A percentile compares a stretch with the other conserved stretches of the same genome.
phyloP scores from a whole-genome alignment of 2,329 filamentous ascomycete genomes.

The Fusarium tuaranense region DNA sequence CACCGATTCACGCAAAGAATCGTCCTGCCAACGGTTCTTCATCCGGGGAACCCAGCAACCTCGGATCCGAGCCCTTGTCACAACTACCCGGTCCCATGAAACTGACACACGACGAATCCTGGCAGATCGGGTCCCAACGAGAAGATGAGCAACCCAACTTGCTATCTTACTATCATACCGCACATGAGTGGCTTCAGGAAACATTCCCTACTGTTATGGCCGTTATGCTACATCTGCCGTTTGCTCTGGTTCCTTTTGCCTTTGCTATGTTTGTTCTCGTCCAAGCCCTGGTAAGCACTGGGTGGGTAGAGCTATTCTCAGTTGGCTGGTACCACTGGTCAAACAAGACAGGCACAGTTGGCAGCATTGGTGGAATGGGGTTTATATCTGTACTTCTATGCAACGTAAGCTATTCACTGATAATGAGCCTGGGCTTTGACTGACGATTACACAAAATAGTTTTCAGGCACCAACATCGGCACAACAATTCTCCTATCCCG shows the following conservation, averaged over 20 bases:
- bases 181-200: slow-evolving; percentile 71
- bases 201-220: slow-evolving; percentile 78
- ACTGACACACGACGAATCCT: background rate
- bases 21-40: background rate
- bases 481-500: slow-evolving; percentile 79
- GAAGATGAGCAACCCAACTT: slow-evolving; percentile 58
- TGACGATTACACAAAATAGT: slow-evolving; percentile 56
- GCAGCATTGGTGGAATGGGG: slow-evolving; percentile 78
- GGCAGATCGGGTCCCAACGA: fast-evolving
- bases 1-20: background rate
- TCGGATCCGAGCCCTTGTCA: background rate
- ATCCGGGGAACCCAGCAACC: background rate
- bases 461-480: slow-evolving; percentile 82
- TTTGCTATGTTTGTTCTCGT: slow-evolving; percentile 82
- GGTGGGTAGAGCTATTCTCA: slow-evolving; percentile 80
- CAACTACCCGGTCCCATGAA: slow-evolving; percentile 14
- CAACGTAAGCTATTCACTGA: slow-evolving; percentile 63
- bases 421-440: no score
- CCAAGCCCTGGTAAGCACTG: slow-evolving; percentile 77
- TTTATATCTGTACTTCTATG: slow-evolving; percentile 78
- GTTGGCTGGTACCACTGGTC: slow-evolving; percentile 82
- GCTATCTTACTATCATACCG: slow-evolving; percentile 58
- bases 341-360: slow-evolving; percentile 74
- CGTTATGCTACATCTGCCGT: slow-evolving; percentile 74
- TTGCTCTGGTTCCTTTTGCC: slow-evolving; percentile 76